These are phyloP conservation scores for button mushroom (Agaricus bisporus) DNA, from an alignment of 768 basidiomycete genomes.

Conservation along the genomic window DNA sequence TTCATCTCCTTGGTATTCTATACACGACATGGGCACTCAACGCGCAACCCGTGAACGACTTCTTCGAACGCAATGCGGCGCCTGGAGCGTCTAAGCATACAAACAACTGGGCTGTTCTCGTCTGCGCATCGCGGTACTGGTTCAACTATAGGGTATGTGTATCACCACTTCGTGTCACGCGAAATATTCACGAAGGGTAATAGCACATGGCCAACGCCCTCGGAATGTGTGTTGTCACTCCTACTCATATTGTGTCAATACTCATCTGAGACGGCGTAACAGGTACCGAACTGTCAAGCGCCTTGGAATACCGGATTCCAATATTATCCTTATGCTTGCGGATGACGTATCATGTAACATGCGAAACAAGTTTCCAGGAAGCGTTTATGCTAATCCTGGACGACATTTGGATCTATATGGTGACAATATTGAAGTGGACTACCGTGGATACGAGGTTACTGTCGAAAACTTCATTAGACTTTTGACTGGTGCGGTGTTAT, in stretches of 20 bases:
- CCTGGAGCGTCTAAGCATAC: conserved; percentile 53
- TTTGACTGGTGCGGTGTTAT: conserved; percentile 64
- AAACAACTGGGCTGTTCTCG: conserved; percentile 98
- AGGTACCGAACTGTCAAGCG: conserved; percentile 99
- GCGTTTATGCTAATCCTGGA: conserved; percentile 86
- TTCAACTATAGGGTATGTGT: conserved; percentile 91
- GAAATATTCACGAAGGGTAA: conserved; percentile 1
- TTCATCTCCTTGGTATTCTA: conserved; percentile 8
- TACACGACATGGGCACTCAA: conserved; percentile 21
- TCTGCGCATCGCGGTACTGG: conserved; percentile 93
- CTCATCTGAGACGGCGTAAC: neutral
- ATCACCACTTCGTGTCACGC: neutral
- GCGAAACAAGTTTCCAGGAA: conserved; percentile 87
- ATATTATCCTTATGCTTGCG: conserved; percentile 98
- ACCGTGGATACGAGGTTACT: conserved; percentile 95
- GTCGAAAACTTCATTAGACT: conserved; percentile 94
- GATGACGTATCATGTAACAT: conserved; percentile 95
- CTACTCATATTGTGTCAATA: neutral
- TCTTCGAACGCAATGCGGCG: conserved; percentile 36
- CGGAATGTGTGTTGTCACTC: conserved; percentile 65
- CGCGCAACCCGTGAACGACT: conserved; percentile 35
- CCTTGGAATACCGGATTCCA: conserved; percentile 95
- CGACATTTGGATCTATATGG: conserved; percentile 87
- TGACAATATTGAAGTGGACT: conserved; percentile 96
- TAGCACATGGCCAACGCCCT: conserved; percentile 99